phyloP scores from a whole-genome alignment of 495 filamentous ascomycete species.

The Hyaloscypha variabilis region DNA sequence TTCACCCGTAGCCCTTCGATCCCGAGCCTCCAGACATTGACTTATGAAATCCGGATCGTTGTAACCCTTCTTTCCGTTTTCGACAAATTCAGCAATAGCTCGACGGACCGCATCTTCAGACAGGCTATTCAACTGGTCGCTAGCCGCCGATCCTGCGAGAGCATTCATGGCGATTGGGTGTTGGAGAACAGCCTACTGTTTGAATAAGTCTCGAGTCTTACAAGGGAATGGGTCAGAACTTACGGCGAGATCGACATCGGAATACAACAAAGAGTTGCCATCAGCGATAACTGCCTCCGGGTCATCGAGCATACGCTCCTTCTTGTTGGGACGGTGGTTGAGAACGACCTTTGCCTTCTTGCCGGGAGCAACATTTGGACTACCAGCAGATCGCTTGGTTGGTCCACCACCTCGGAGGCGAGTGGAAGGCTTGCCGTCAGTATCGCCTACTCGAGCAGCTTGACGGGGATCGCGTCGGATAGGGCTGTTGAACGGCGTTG shows the following conservation, averaged over 20 bases:
- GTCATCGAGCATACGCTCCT: neutral
- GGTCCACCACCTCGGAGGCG: neutral
- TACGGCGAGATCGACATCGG: neutral
- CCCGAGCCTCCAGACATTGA: neutral
- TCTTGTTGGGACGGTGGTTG: neutral
- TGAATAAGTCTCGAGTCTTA: neutral
- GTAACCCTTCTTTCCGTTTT: neutral
- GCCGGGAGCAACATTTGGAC: neutral
- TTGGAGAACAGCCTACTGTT: neutral
- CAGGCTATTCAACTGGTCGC: neutral
- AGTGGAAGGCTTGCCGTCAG: neutral
- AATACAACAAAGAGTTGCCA: neutral
- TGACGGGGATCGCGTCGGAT: neutral
- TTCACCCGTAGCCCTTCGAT: neutral
- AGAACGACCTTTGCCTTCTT: neutral
- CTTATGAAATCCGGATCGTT: neutral
- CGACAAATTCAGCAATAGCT: neutral
- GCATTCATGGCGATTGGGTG: neutral
- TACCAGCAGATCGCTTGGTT: neutral
- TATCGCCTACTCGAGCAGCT: too few relatives aligned
- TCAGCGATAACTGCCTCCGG: neutral
- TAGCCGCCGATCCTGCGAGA: neutral
- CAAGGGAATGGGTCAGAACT: neutral
- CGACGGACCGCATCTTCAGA: neutral
- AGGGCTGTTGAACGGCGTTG: slow-evolving; percentile 2